phyloP scores from a whole-genome alignment of 352 stramenopile species.

The Pythium phragmiticola region DNA sequence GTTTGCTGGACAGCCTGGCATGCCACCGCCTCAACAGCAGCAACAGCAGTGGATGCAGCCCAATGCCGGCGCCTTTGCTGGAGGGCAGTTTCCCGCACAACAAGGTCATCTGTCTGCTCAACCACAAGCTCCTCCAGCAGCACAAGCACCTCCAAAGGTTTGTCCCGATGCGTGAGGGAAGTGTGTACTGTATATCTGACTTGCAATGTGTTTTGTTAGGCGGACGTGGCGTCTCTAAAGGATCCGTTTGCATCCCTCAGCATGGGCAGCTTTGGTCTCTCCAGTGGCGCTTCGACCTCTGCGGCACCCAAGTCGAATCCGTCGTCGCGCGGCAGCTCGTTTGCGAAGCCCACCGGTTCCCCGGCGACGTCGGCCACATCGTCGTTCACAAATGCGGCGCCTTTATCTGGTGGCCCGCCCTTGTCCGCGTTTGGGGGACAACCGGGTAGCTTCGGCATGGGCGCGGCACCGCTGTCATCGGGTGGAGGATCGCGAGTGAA shows the following conservation, averaged over 20 bases:
- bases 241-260: constrained; percentile 77
- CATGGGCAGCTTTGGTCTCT: constrained; percentile 53
- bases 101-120: constrained; percentile 8
- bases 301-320: constrained; percentile 26
- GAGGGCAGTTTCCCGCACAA: constrained; percentile 31
- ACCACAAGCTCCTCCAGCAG: constrained; percentile 21
- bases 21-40: constrained; percentile 27
- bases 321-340: constrained; percentile 34
- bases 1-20: constrained; percentile 23
- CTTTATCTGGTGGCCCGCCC: constrained; percentile 15
- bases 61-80: background rate
- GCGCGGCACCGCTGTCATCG: constrained; percentile 12
- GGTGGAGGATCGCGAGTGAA: constrained; percentile 32
- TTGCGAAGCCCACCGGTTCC: constrained; percentile 24
- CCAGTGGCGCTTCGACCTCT: constrained; percentile 20
- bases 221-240: constrained; percentile 44
- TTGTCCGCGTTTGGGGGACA: constrained; percentile 8
- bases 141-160: constrained; percentile 42
- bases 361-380: constrained; percentile 18
- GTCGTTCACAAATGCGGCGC: constrained; percentile 19
- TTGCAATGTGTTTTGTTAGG: constrained; percentile 2
- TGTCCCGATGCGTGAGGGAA: background rate
- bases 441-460: constrained; percentile 21
- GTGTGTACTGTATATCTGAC: background rate
- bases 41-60: constrained; percentile 36